Base-by-base conservation (phyloP, 2,329 filamentous ascomycete species). In the Lasiodiplodia theobromae region DNA sequence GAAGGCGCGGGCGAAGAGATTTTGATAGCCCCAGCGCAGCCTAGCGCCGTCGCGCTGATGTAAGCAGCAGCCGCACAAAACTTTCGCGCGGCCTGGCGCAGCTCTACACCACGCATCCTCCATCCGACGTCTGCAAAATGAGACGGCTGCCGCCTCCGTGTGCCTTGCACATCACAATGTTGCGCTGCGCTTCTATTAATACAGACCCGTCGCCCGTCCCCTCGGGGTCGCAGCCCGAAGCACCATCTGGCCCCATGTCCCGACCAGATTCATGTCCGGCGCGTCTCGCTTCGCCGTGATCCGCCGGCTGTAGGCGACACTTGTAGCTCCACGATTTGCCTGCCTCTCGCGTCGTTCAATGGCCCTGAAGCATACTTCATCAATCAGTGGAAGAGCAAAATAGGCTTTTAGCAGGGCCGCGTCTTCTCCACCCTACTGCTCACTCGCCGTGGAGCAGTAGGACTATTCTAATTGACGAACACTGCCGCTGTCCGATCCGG, bases 341-440 rank as follows among this genome's bases (percentile, higher is more conserved):
- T 84, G 82, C 82, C 82, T 78, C 80, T 76, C 78, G 82, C 79
- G 77, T 77, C 71, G 75, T 74, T 74, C 76, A 73, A 82, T 84
- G 81, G 78, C 81, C 80, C 78, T 75, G 79, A 77, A 81, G 82
- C 81, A 80, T 83, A 83, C 81, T 82, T 82, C 78, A 78, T 79
- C 79, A 77, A 81, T 80, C 77, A 80, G 83, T 84, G 83, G 83
- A 76, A 85, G 82, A 85, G 77, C 73, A 79, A 83, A 78, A 77
- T 73, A 77, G 79, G 82, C 80, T 82, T 82, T 82, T 82, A 84
- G 82, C 82, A 85, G 82, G 79, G 79, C 82, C 82, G 79, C 82
- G 83, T 84, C 82, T 82, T 80, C 81, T 84, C 82, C 83, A 85
- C 83, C 82, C 82, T 83, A 80, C 79, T 76, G 77, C 77, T 79